Percentiles rank a stretch among this genome's conserved stretches.
Conservation (phyloP, 371 early-diverging fungal genomes). For the Quaeritorhiza haematococci region DNA sequence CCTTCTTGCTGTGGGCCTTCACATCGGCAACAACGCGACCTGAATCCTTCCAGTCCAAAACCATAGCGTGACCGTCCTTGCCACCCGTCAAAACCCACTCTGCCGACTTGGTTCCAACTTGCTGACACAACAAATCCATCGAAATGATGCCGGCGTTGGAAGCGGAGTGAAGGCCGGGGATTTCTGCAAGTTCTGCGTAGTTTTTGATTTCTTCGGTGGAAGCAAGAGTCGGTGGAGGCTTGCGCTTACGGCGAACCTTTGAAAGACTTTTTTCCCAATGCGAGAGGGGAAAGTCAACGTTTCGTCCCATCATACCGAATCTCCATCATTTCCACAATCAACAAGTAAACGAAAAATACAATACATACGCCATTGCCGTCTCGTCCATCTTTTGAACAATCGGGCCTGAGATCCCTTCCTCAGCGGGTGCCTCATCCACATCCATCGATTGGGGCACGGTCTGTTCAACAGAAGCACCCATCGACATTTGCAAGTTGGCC, state of each 20-base stretch:
- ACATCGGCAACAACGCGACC: constrained; percentile 65
- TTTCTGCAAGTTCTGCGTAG: constrained; percentile 45
- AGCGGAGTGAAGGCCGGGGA: constrained; percentile 69
- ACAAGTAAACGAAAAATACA: neutral
- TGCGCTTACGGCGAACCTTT: constrained; percentile 78
- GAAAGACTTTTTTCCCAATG: constrained; percentile 42
- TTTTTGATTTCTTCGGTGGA: constrained; percentile 62
- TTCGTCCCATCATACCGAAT: neutral
- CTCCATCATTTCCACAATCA: neutral
- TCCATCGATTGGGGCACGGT: constrained; percentile 19
- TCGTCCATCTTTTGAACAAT: constrained; percentile 55
- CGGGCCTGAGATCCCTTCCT: constrained; percentile 36
- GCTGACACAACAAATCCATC: constrained; percentile 42
- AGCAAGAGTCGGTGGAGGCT: constrained; percentile 62
- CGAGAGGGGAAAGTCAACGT: neutral
- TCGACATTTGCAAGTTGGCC: constrained; percentile 20
- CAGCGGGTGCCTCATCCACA: constrained; percentile 47
- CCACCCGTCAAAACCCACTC: constrained; percentile 75
- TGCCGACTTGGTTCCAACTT: constrained; percentile 40
- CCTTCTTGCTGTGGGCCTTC: constrained; percentile 76
- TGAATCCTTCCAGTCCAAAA: constrained; percentile 22
- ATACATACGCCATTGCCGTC: constrained; percentile 50
- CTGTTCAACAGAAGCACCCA: constrained; percentile 3
- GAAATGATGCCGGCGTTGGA: constrained; percentile 74
- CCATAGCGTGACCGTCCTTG: constrained; percentile 61